These are phyloP conservation scores for Boletus pseudo-olivaceus DNA, from an alignment of 768 basidiomycete genomes.

Conservation along the genomic window DNA sequence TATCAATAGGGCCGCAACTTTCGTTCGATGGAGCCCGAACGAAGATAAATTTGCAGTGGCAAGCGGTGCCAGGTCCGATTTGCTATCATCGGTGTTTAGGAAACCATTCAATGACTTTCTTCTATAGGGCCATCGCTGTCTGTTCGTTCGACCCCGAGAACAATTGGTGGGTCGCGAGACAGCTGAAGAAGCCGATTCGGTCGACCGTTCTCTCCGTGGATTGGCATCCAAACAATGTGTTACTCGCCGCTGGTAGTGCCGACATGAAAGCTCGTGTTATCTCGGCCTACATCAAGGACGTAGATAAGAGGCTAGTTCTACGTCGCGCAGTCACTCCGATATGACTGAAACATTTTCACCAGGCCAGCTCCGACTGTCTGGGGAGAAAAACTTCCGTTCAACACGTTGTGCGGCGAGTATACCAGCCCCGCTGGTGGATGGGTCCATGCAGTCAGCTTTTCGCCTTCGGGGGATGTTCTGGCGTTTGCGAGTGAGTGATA, in stretches of 20 bases:
- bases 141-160: slow-evolving; percentile 97
- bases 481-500: slow-evolving; percentile 82
- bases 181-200: slow-evolving; percentile 95
- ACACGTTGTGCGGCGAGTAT: slow-evolving; percentile 95
- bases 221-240: slow-evolving; percentile 99
- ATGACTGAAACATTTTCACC: slow-evolving; percentile 7
- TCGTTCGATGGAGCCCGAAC: slow-evolving; percentile 93
- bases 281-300: slow-evolving; percentile 97
- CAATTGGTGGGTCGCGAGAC: slow-evolving; percentile 99
- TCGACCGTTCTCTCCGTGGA: slow-evolving; percentile 93
- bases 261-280: slow-evolving; percentile 98
- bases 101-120: not conserved
- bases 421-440: slow-evolving; percentile 87
- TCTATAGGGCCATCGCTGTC: slow-evolving; percentile 79
- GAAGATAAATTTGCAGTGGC: slow-evolving; percentile 99
- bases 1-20: slow-evolving; percentile 94
- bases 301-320: slow-evolving; percentile 75
- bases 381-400: slow-evolving; percentile 99
- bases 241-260: slow-evolving; percentile 94
- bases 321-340: not conserved
- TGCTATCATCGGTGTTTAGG: not conserved
- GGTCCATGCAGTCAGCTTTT: slow-evolving; percentile 96
- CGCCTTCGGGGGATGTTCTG: slow-evolving; percentile 90
- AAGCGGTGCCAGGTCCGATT: slow-evolving; percentile 79
- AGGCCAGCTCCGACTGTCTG: slow-evolving; percentile 89